Conservation (phyloP, 2,329 filamentous ascomycete genomes). For the Alternaria longipes region DNA sequence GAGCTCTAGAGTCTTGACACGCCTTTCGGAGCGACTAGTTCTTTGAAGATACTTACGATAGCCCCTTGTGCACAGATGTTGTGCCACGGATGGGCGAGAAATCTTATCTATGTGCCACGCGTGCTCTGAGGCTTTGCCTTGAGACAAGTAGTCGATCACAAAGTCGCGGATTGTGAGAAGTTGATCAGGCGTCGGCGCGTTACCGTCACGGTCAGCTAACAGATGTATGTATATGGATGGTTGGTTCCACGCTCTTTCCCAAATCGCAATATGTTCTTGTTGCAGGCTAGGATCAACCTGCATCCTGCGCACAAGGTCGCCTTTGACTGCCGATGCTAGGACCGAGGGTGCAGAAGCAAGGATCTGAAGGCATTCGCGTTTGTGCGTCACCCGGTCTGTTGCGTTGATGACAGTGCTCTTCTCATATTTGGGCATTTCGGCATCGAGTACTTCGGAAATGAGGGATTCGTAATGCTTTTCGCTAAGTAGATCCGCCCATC, state of each 20-base stretch:
- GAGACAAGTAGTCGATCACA: constrained; percentile 28
- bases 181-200: constrained; percentile 35
- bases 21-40: constrained; percentile 22
- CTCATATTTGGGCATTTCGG: constrained; percentile 38
- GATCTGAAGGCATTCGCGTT: constrained; percentile 39
- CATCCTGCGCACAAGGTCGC: constrained; percentile 31
- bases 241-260: constrained; percentile 30
- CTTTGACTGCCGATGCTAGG: constrained; percentile 37
- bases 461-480: constrained; percentile 31
- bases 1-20: constrained; percentile 22
- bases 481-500: constrained; percentile 30
- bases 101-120: constrained; percentile 36
- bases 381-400: constrained; percentile 18
- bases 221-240: constrained; percentile 44
- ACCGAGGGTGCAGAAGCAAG: constrained; percentile 37
- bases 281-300: constrained; percentile 23
- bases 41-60: constrained; percentile 40
- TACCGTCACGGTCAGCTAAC: constrained; percentile 31
- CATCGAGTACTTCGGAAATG: constrained; percentile 34
- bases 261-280: constrained; percentile 28
- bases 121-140: not conserved
- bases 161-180: constrained; percentile 32
- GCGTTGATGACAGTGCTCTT: constrained; percentile 24
- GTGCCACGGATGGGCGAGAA: constrained; percentile 11
- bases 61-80: constrained; percentile 16